A percentile compares a stretch with the other conserved stretches of the same genome.
Conservation (phyloP, 2,329 filamentous ascomycete genomes). For the Neofusicoccum ribis region DNA sequence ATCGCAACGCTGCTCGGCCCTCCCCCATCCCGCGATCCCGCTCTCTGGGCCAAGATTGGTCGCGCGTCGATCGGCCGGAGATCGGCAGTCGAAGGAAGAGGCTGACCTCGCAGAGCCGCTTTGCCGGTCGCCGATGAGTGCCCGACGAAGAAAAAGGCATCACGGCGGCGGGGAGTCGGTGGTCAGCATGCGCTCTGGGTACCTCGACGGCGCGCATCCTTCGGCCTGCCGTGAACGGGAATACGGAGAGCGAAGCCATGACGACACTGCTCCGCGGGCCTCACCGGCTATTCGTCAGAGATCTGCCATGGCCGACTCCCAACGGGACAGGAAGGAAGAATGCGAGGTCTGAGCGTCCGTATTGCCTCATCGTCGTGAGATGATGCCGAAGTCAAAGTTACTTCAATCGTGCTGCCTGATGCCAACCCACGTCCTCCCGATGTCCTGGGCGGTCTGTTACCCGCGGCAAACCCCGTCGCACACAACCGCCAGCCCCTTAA, state of each 20-base stretch:
- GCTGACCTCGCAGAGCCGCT: background rate
- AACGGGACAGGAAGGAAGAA: background rate
- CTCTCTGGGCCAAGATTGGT: background rate
- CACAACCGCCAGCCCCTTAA: background rate
- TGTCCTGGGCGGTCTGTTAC: background rate
- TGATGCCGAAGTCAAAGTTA: background rate
- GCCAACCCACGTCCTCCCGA: background rate
- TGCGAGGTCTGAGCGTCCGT: slow-evolving; percentile 1
- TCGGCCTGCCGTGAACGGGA: background rate
- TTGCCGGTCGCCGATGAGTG: background rate
- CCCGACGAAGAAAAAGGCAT: background rate
- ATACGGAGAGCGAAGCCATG: background rate
- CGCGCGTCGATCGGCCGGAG: background rate
- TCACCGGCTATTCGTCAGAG: background rate
- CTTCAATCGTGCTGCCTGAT: no score
- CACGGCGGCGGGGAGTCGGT: background rate
- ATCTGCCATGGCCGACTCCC: background rate
- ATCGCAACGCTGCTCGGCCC: background rate
- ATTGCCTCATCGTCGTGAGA: background rate
- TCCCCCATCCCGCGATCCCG: background rate
- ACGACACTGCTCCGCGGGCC: background rate
- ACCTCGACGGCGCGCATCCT: background rate
- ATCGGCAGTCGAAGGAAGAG: background rate
- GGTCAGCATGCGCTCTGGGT: no score
- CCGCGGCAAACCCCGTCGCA: background rate